phyloP scores from a whole-genome alignment of 805 yeast species.

The Hyphopichia homilentoma region DNA sequence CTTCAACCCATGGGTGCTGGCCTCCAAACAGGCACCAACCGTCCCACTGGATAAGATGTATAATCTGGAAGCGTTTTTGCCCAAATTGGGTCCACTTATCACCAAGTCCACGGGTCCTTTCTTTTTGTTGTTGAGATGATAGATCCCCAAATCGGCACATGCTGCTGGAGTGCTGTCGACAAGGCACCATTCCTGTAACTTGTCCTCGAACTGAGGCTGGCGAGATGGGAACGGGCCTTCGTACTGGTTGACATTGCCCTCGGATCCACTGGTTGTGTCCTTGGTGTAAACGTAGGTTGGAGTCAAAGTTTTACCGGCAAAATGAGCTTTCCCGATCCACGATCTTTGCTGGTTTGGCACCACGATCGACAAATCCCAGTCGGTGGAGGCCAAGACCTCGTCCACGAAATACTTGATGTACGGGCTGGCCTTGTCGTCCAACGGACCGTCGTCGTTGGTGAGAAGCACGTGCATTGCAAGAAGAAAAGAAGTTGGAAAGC shows the following conservation, averaged over 20 bases:
- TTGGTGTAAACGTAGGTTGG: conserved; percentile 62
- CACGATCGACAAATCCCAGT: conserved; percentile 82
- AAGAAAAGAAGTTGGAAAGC: neutral
- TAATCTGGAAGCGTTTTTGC: conserved; percentile 85
- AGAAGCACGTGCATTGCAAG: conserved; percentile 48
- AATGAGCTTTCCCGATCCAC: conserved; percentile 98
- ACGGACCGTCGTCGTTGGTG: conserved; percentile 97
- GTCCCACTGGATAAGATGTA: conserved; percentile 92
- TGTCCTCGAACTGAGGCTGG: conserved; percentile 30
- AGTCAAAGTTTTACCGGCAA: conserved; percentile 67
- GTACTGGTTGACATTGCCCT: conserved; percentile 45
- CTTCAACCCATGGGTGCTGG: conserved; percentile 64
- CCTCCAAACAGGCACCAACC: conserved; percentile 96
- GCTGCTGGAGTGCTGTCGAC: conserved; percentile 96
- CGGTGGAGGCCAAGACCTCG: conserved; percentile 57
- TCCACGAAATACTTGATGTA: conserved; percentile 79
- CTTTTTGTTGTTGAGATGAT: conserved; percentile 51
- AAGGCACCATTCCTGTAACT: conserved; percentile 76
- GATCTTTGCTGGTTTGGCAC: conserved; percentile 86
- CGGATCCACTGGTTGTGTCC: conserved; percentile 40
- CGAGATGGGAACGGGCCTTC: conserved; percentile 66
- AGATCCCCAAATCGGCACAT: conserved; percentile 85
- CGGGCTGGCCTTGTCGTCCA: conserved; percentile 74
- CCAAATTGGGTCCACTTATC: conserved; percentile 92
- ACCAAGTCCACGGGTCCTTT: conserved; percentile 74